These are phyloP conservation scores for Cadophora sp. DNA, from an alignment of 2,329 filamentous ascomycete species.

Conservation along the genomic window DNA sequence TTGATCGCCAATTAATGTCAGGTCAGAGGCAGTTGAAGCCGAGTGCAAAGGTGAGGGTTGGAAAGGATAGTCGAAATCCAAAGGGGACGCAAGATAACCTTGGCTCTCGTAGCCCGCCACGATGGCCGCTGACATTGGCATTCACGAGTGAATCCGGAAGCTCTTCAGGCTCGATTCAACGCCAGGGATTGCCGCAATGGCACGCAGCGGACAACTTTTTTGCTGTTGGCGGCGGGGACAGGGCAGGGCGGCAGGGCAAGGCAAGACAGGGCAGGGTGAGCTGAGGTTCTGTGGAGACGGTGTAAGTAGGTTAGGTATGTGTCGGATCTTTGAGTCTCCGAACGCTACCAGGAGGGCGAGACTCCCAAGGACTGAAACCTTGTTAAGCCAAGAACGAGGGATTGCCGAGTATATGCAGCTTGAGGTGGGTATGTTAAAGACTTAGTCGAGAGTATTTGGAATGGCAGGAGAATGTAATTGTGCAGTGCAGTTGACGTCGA, in stretches of 20 bases:
- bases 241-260: not conserved
- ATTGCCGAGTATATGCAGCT: constrained; percentile 19
- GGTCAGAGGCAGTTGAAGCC: constrained; percentile 40
- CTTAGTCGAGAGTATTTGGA: constrained; percentile 3
- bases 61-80: constrained; percentile 40
- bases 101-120: constrained; percentile 38
- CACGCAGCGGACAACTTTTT: not conserved
- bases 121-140: constrained; percentile 36
- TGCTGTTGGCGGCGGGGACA: not conserved
- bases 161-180: constrained; percentile 4
- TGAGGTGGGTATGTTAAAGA: not conserved
- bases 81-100: constrained; percentile 39
- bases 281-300: constrained; percentile 24
- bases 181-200: constrained; percentile 19
- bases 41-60: constrained; percentile 41
- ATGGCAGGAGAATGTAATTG: not conserved
- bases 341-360: constrained; percentile 29
- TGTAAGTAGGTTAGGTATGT: not conserved
- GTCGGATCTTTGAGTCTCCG: constrained; percentile 23
- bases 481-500: not conserved
- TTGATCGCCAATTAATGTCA: constrained; percentile 40
- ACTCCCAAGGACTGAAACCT: constrained; percentile 31
- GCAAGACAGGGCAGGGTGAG: constrained; percentile 6
- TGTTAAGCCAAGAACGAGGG: constrained; percentile 25
- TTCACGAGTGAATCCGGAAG: constrained; percentile 21